Conservation (phyloP, 441 rosid genomes). For the Corymbia citriodora region DNA sequence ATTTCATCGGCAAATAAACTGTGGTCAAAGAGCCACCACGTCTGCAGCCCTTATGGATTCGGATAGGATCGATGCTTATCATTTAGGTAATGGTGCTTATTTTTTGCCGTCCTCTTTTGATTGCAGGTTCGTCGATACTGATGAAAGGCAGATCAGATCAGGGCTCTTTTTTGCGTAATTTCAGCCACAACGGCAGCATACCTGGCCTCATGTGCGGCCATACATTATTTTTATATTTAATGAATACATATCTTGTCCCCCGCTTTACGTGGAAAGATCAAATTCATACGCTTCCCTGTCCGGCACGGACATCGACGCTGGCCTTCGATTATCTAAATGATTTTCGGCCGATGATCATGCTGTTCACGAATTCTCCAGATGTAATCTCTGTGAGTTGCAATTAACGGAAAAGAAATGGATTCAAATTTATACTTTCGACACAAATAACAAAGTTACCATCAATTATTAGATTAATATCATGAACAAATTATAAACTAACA, state of each 20-base stretch:
- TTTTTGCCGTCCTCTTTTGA: background rate
- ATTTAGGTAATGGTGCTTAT: background rate
- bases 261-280: background rate
- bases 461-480: too few species aligned
- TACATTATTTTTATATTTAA: rapidly evolving
- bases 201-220: background rate
- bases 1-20: background rate
- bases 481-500: rapidly evolving
- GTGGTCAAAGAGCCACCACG: background rate
- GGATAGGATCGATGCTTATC: background rate
- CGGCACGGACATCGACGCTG: background rate
- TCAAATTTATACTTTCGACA: background rate
- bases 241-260: background rate
- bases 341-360: background rate
- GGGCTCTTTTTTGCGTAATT: background rate
- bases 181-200: background rate
- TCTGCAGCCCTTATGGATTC: background rate
- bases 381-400: background rate
- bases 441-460: too few species aligned
- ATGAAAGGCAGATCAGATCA: background rate
- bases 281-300: background rate
- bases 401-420: background rate
- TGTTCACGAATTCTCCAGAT: background rate
- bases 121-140: background rate
- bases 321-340: background rate